Conservation (phyloP, 2,329 filamentous ascomycete species). For the Alternaria sp. region DNA sequence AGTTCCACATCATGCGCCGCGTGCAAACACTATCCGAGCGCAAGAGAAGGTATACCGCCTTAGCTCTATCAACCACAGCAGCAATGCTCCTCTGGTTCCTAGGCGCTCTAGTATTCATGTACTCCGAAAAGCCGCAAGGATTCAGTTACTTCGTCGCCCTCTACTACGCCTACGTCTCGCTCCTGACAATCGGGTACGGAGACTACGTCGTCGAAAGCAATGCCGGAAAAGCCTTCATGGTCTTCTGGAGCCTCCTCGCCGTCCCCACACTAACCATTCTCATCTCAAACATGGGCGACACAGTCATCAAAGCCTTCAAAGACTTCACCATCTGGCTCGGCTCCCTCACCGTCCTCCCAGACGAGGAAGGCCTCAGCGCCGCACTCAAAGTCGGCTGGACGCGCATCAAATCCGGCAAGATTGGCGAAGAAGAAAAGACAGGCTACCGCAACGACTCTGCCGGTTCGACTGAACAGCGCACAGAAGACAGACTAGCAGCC, state of each 20-base stretch:
- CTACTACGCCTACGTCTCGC: slow-evolving; percentile 61
- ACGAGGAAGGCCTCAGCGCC: slow-evolving; percentile 51
- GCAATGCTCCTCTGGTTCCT: slow-evolving; percentile 54
- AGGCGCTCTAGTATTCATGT: slow-evolving; percentile 59
- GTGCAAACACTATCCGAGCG: slow-evolving; percentile 47
- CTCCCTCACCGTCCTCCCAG: slow-evolving; percentile 61
- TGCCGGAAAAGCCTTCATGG: slow-evolving; percentile 62
- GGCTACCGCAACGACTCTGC: slow-evolving; percentile 8
- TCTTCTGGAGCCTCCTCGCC: slow-evolving; percentile 63
- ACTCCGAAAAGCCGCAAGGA: slow-evolving; percentile 52
- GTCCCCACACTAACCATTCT: slow-evolving; percentile 62
- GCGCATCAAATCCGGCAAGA: slow-evolving; percentile 31
- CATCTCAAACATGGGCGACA: slow-evolving; percentile 62
- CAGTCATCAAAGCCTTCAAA: slow-evolving; percentile 61
- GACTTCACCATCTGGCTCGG: slow-evolving; percentile 64
- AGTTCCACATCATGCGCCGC: slow-evolving; percentile 54
- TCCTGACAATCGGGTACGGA: slow-evolving; percentile 64
- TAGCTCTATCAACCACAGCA: slow-evolving; percentile 49
- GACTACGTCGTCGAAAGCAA: slow-evolving; percentile 57
- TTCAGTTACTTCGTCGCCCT: slow-evolving; percentile 61
- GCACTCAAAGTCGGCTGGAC: slow-evolving; percentile 41
- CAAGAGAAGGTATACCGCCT: slow-evolving; percentile 49
- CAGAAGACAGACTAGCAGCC: slow-evolving; percentile 42
- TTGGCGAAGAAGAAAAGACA: slow-evolving; percentile 17
- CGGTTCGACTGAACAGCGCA: slow-evolving; percentile 19